Evolutionary conservation across 371 early-diverging fungal species (phyloP).

Genomic region (Rhizopus sp.): DNA sequence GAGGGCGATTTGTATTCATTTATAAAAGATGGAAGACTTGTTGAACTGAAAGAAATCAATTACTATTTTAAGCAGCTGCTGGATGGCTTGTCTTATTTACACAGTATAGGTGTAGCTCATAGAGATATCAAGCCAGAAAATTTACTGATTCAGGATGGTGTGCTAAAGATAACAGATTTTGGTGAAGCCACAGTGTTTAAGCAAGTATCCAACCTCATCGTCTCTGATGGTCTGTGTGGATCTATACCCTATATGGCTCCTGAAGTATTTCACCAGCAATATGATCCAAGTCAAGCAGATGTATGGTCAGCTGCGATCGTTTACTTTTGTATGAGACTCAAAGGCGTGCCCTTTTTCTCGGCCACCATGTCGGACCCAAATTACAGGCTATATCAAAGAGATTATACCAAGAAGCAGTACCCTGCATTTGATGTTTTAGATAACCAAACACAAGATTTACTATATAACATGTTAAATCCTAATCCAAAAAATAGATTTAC

Average conservation of each 20-base stretch:
- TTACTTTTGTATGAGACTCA: constrained; percentile 78
- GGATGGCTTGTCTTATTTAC: constrained; percentile 94
- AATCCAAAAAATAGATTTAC: constrained; percentile 45
- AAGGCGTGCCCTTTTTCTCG: constrained; percentile 62
- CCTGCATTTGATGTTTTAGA: constrained; percentile 50
- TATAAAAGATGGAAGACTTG: constrained; percentile 39
- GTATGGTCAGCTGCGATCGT: constrained; percentile 88
- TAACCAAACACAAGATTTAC: constrained; percentile 19
- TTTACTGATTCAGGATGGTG: constrained; percentile 78
- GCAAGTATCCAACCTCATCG: constrained; percentile 59
- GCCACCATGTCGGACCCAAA: constrained; percentile 59
- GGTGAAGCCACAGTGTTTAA: constrained; percentile 93
- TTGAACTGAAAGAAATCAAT: constrained; percentile 43
- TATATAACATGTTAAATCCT: constrained; percentile 52
- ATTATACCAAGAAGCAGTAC: constrained; percentile 33
- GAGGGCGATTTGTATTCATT: constrained; percentile 65
- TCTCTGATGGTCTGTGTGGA: constrained; percentile 82
- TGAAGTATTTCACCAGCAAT: constrained; percentile 65
- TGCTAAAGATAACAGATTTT: constrained; percentile 97
- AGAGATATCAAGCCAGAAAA: constrained; percentile 94
- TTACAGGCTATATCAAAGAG: constrained; percentile 63
- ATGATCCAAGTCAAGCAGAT: constrained; percentile 80
- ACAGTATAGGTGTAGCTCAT: constrained; percentile 87
- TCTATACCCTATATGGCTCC: constrained; percentile 92
- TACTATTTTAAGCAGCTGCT: constrained; percentile 85